Base-by-base conservation (phyloP, 1,284 basidiomycete genomes). In the Marasmius oreades region DNA sequence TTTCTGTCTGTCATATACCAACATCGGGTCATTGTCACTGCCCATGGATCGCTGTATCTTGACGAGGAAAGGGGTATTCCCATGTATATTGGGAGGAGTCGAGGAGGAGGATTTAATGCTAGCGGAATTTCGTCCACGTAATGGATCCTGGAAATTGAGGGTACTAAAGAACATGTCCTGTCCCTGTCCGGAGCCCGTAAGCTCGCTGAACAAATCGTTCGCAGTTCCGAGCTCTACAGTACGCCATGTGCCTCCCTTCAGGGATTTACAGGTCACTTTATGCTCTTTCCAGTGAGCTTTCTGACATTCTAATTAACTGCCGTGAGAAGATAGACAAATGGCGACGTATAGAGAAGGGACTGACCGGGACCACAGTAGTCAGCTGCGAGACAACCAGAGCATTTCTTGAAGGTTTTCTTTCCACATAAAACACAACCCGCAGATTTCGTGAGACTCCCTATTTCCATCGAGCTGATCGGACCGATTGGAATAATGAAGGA, bases 1-100 rank as follows among this genome's bases (percentile, higher is more conserved):
- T 45, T 70, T 66, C 61, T 73, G 68, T 18, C 73, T 64, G 57
- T 78, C 77, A 57, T 78, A 77, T 14, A 79, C 63, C 58, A 76
- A 57, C 59, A 77, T 69, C 1, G 56, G 47, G 1, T 64, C 31
- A 12, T 31, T 42, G 11, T 63, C 58, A 14, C 51, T 55, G 3
- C 57, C 24, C 6, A 61, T 23, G 8, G 64, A 54, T 24, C 66
- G 62, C 56, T 79, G 76, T 28, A 78, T 65, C 59, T 78, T 79
- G 58, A 76, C 64, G 18, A 78, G 64, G 65, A 78, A 78, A 0
- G 65, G 61, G 24, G 67, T 69, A 10, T 70, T 64, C 10, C 67
- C 68, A 58, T 75, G 71, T 8, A 70, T 63, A 59, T 77, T 72
- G 5, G 67, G 66, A 5, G 67, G 67, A 14, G 64, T 7, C n/a